Evolutionary conservation across 352 stramenopile genomes (phyloP).

Genomic region (Peronospora belbahrii): DNA sequence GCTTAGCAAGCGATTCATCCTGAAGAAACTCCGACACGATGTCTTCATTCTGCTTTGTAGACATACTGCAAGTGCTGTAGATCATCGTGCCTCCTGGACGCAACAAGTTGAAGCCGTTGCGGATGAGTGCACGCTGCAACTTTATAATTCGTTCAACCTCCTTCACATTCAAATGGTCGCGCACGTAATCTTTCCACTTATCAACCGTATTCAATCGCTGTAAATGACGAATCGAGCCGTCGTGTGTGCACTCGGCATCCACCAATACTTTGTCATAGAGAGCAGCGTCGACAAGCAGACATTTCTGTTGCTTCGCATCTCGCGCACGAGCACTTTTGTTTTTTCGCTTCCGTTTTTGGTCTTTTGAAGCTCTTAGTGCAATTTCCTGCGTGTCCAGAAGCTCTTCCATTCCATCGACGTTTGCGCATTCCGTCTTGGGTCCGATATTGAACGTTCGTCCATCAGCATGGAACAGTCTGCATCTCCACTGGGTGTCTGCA

Average conservation of each 20-base stretch:
- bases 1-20: slow-evolving; percentile 24
- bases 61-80: slow-evolving; percentile 95
- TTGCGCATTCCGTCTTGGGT: slow-evolving; percentile 37
- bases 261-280: slow-evolving; percentile 93
- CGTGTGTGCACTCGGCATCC: slow-evolving; percentile 93
- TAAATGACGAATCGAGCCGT: slow-evolving; percentile 89
- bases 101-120: slow-evolving; percentile 87
- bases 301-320: slow-evolving; percentile 39
- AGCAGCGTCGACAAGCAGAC: slow-evolving; percentile 16
- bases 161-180: slow-evolving; percentile 44
- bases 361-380: slow-evolving; percentile 26
- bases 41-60: slow-evolving; percentile 89
- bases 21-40: slow-evolving; percentile 82
- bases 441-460: slow-evolving; percentile 63
- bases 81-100: slow-evolving; percentile 83
- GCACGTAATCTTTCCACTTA: slow-evolving; percentile 76
- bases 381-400: slow-evolving; percentile 71
- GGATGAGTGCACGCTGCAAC: slow-evolving; percentile 55
- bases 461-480: slow-evolving; percentile 71
- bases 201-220: slow-evolving; percentile 53
- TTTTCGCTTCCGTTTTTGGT: slow-evolving; percentile 76
- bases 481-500: slow-evolving; percentile 35
- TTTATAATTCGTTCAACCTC: slow-evolving; percentile 52
- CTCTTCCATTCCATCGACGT: slow-evolving; percentile 32
- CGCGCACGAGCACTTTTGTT: slow-evolving; percentile 87